Percentiles rank a stretch among this genome's conserved stretches.
These are phyloP conservation scores for Mariannaea elegans DNA, from an alignment of 2,329 filamentous ascomycete species.

Conservation along the genomic window DNA sequence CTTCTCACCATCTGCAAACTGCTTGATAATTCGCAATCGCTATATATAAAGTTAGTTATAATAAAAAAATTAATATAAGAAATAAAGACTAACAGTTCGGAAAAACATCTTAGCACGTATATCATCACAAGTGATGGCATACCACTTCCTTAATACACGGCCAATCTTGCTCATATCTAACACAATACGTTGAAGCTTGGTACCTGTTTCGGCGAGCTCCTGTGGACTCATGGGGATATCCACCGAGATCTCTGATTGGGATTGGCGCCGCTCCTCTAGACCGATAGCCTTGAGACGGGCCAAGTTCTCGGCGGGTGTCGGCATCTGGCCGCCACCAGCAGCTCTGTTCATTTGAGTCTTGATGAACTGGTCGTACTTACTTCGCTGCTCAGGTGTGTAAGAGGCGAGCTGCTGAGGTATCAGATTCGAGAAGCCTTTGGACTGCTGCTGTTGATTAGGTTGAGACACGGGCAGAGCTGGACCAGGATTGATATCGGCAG, in stretches of 20 bases:
- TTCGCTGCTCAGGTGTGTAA: constrained; percentile 56
- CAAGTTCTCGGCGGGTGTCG: constrained; percentile 29
- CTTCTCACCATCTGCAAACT: constrained; percentile 61
- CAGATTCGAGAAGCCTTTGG: constrained; percentile 36
- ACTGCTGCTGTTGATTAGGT: constrained; percentile 26
- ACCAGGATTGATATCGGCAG: constrained; percentile 31
- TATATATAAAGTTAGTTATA: constrained; percentile 49
- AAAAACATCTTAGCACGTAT: constrained; percentile 61
- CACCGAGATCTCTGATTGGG: constrained; percentile 50
- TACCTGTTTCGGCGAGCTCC: constrained; percentile 54
- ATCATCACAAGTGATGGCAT: constrained; percentile 58
- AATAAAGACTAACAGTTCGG: constrained; percentile 55
- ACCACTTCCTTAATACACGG: constrained; percentile 58
- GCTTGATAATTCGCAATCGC: constrained; percentile 62
- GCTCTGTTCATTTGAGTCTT: constrained; percentile 43
- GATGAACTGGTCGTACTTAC: constrained; percentile 52
- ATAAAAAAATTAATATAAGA: not conserved
- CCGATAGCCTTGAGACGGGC: constrained; percentile 47
- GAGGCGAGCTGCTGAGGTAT: constrained; percentile 48
- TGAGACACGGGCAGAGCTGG: constrained; percentile 38
- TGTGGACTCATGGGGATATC: constrained; percentile 58
- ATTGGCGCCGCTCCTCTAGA: constrained; percentile 52
- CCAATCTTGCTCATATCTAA: constrained; percentile 56
- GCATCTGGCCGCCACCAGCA: constrained; percentile 18
- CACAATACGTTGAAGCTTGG: constrained; percentile 54